Evolutionary conservation across 345 rosid species (phyloP).

Genomic region (Salix suchowensis): DNA sequence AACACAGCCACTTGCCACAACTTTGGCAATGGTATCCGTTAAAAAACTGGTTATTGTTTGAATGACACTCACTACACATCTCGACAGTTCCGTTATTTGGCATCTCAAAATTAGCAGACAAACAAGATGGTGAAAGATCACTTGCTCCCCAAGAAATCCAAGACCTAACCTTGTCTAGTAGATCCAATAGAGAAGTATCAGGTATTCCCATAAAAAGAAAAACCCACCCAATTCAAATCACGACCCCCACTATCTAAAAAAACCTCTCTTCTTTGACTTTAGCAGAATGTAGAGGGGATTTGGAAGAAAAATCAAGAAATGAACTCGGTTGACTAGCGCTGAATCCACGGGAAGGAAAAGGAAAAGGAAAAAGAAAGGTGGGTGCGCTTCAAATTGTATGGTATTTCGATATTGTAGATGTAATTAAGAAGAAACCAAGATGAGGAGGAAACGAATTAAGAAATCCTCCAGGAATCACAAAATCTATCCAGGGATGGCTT

Average conservation of each 20-base stretch:
- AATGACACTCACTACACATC: conserved; percentile 51
- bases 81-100: conserved; percentile 27
- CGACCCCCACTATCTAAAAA: background rate
- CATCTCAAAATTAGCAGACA: conserved; percentile 41
- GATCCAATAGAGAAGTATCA: conserved; percentile 66
- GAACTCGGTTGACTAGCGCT: background rate
- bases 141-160: conserved; percentile 66
- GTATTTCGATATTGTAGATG: background rate
- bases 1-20: conserved; percentile 61
- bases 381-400: conserved; percentile 16
- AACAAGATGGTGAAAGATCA: conserved; percentile 35
- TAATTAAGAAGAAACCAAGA: background rate
- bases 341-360: conserved; percentile 4
- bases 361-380: conserved; percentile 65
- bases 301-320: background rate
- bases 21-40: conserved; percentile 51
- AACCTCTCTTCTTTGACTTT: background rate
- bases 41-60: conserved; percentile 25
- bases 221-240: conserved; percentile 9
- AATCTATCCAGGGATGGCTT: conserved; percentile 32
- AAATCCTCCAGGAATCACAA: conserved; percentile 45
- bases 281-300: background rate
- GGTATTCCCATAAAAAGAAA: conserved; percentile 67
- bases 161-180: conserved; percentile 62
- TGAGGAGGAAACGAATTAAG: conserved; percentile 9